phyloP scores from a whole-genome alignment of 2,329 filamentous ascomycete species.

The Colletotrichum nymphaeae region DNA sequence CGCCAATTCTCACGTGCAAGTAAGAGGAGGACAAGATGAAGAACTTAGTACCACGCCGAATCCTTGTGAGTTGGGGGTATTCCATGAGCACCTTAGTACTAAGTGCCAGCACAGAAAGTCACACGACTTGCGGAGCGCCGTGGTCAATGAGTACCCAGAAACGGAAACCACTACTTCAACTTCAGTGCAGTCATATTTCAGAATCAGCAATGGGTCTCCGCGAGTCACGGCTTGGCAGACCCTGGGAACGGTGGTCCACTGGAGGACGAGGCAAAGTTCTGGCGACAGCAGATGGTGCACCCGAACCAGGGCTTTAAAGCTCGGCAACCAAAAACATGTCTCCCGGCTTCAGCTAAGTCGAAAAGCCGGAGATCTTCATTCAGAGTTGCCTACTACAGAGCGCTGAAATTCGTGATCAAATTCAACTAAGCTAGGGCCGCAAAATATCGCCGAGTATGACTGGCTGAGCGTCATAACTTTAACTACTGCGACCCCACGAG shows the following conservation, averaged over 20 bases:
- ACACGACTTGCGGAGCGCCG: too few species aligned
- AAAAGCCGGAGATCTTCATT: not conserved
- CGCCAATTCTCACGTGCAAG: too few species aligned
- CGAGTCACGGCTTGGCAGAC: constrained; percentile 6
- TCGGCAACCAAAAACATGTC: not conserved
- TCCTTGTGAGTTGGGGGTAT: too few species aligned
- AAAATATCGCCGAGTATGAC: not conserved
- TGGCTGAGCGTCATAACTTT: not conserved
- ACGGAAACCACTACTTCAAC: not conserved
- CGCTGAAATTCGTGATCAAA: not conserved
- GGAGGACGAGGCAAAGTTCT: not conserved
- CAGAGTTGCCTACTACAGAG: not conserved
- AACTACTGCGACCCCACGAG: not conserved
- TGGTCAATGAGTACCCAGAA: too few species aligned
- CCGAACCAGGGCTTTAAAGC: not conserved
- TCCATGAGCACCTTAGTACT: too few species aligned
- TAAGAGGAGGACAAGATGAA: too few species aligned
- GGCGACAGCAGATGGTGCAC: not conserved
- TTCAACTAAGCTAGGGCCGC: not conserved
- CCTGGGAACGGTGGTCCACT: not conserved
- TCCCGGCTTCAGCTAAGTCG: not conserved
- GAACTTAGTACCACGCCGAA: too few species aligned
- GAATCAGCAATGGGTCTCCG: not conserved
- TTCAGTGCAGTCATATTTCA: not conserved
- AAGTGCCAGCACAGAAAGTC: too few species aligned